A percentile compares a stretch with the other conserved stretches of the same genome.
These are phyloP conservation scores for Elasticomyces elasticus DNA, from an alignment of 495 filamentous ascomycete species.

Conservation along the genomic window DNA sequence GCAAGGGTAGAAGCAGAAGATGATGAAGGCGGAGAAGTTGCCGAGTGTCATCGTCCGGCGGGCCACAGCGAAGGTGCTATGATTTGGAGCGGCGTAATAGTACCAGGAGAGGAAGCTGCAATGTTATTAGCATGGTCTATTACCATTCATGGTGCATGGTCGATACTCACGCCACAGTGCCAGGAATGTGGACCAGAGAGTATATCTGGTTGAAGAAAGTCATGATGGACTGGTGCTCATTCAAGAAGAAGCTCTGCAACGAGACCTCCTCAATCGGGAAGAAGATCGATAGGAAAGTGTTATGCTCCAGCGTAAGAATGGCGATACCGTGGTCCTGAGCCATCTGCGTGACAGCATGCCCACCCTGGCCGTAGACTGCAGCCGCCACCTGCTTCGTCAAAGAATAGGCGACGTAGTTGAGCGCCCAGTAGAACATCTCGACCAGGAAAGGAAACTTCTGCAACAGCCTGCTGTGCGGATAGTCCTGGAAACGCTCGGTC, in stretches of 20 bases:
- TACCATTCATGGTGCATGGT: conserved; percentile 36
- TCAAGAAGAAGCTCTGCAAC: conserved; percentile 30
- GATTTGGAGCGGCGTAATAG: conserved; percentile 17
- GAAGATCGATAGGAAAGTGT: conserved; percentile 35
- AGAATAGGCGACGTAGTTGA: conserved; percentile 50
- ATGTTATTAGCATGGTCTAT: conserved; percentile 31
- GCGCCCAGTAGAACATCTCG: conserved; percentile 74
- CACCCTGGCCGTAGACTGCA: conserved; percentile 1
- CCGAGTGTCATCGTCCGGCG: conserved; percentile 63
- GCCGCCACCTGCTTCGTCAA: conserved; percentile 7
- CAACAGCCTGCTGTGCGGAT: conserved; percentile 39
- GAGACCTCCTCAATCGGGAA: conserved; percentile 26
- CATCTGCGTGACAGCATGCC: conserved; percentile 36
- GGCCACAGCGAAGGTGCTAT: conserved; percentile 33
- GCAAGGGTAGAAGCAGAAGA: conserved; percentile 70
- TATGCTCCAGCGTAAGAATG: conserved; percentile 46
- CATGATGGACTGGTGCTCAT: conserved; percentile 24
- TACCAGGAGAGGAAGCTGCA: conserved; percentile 21
- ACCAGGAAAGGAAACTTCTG: conserved; percentile 63
- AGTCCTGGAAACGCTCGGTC: neutral
- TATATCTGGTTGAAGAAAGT: conserved; percentile 54
- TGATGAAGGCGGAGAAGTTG: conserved; percentile 66
- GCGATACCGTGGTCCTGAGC: conserved; percentile 49
- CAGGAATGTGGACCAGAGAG: conserved; percentile 75
- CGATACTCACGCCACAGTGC: conserved; percentile 63